Conservation (phyloP, 1,284 basidiomycete species). For the Taiwanofungus camphoratus region DNA sequence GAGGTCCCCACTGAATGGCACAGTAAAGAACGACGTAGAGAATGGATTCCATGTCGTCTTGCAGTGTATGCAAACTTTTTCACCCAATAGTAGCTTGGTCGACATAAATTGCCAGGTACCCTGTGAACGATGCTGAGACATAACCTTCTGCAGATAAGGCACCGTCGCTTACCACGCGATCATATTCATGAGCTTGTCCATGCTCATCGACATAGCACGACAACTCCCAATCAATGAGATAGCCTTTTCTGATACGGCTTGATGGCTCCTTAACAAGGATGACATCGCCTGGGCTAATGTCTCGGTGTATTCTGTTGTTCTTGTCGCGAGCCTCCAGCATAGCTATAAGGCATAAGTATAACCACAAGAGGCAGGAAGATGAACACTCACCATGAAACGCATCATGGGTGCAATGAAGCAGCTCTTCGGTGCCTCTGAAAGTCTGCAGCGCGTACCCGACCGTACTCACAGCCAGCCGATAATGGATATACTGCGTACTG, state of each 20-base stretch:
- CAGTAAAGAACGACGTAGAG: constrained; percentile 10
- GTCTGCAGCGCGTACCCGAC: constrained; percentile 8
- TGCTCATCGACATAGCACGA: not conserved
- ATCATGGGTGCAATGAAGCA: constrained; percentile 4
- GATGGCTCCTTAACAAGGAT: constrained; percentile 5
- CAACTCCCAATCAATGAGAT: constrained; percentile 12
- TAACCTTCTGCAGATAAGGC: not conserved
- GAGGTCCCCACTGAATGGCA: not conserved
- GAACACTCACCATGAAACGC: constrained; percentile 5
- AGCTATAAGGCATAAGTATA: constrained; percentile 1
- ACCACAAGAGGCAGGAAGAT: not conserved
- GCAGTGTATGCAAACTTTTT: not conserved
- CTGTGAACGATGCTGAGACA: not conserved
- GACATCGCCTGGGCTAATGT: constrained; percentile 10
- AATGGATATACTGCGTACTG: constrained; percentile 1
- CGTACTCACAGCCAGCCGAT: constrained; percentile 3
- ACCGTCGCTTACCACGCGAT: not conserved
- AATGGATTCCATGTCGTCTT: constrained; percentile 12
- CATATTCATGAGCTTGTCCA: not conserved
- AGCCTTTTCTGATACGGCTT: not conserved
- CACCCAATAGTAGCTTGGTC: not conserved
- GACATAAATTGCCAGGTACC: constrained; percentile 6
- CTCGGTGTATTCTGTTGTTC: constrained; percentile 7
- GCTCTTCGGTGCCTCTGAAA: constrained; percentile 7
- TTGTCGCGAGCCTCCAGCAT: constrained; percentile 2